Conservation (phyloP, 306 rosid genomes). For the Sindora glabra region DNA sequence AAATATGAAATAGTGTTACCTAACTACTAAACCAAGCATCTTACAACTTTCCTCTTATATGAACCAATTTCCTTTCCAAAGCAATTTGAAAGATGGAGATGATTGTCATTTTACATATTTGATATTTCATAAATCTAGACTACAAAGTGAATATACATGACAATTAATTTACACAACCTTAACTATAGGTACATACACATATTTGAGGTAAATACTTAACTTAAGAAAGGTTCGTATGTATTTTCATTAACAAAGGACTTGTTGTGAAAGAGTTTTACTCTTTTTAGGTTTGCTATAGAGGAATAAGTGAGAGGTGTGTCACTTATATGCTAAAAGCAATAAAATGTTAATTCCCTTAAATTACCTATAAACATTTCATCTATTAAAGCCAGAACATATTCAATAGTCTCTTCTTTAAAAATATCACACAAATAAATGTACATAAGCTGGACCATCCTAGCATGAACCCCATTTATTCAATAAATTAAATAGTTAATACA, state of each 20-base stretch:
- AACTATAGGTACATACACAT: background rate
- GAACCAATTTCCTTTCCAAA: constrained; percentile 93
- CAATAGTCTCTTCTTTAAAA: constrained; percentile 74
- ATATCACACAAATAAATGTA: constrained; percentile 66
- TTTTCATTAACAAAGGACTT: constrained; percentile 43
- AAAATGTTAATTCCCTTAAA: background rate
- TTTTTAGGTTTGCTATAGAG: constrained; percentile 55
- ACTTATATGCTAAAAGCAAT: background rate
- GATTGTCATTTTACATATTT: no score
- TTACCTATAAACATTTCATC: constrained; percentile 76
- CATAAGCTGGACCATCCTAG: constrained; percentile 83
- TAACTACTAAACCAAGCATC: constrained; percentile 72
- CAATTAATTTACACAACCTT: no score
- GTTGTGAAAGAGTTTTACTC: constrained; percentile 68
- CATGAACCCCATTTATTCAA: no score
- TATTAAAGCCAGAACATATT: constrained; percentile 67
- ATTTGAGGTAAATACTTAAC: constrained; percentile 30
- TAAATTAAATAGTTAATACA: background rate
- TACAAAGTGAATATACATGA: no score
- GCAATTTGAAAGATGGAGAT: constrained; percentile 66
- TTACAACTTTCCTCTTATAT: constrained; percentile 95
- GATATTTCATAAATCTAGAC: no score
- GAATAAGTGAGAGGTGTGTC: background rate
- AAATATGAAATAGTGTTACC: constrained; percentile 43
- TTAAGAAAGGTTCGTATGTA: constrained; percentile 60